Percentiles rank a stretch among this genome's conserved stretches.
Evolutionary conservation across 2,329 filamentous ascomycete species (phyloP).

Genomic region (Venturia asperata): DNA sequence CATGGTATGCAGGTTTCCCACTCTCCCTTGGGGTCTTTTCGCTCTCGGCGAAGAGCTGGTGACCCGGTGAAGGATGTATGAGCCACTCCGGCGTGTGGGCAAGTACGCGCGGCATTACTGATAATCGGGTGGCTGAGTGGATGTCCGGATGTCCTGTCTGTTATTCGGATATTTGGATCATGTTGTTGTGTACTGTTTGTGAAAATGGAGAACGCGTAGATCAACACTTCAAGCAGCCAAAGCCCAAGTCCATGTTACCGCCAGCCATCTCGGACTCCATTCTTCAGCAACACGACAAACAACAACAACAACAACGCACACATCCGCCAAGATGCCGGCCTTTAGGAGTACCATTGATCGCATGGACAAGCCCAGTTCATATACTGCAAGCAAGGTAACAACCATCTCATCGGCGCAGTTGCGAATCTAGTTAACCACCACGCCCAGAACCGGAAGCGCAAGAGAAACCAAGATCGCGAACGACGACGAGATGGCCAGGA

Average conservation of each 20-base stretch:
- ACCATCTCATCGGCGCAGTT: not conserved
- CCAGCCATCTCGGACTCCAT: not conserved
- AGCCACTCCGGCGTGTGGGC: slow-evolving; percentile 86
- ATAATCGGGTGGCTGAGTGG: not conserved
- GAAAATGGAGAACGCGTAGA: slow-evolving; percentile 5
- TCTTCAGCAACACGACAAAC: not conserved
- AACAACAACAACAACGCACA: not conserved
- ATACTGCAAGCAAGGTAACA: slow-evolving; percentile 74
- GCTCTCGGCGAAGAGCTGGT: slow-evolving; percentile 57
- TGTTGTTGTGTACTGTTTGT: not conserved
- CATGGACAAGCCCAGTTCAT: slow-evolving; percentile 89
- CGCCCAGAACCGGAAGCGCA: slow-evolving; percentile 16
- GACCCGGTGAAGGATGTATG: slow-evolving; percentile 66
- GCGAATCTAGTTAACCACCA: slow-evolving; percentile 14
- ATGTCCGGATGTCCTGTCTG: not conserved
- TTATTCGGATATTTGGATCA: not conserved
- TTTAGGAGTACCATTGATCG: slow-evolving; percentile 64
- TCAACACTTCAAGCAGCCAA: not conserved
- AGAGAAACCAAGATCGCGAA: slow-evolving; percentile 57
- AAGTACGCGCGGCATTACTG: slow-evolving; percentile 76
- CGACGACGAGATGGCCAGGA: slow-evolving; percentile 55
- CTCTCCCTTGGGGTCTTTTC: slow-evolving; percentile 23
- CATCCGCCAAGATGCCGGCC: slow-evolving; percentile 13
- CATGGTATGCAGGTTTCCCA: slow-evolving; percentile 26
- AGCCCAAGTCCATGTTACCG: not conserved